Conservation (phyloP, 306 rosid genomes). For the Begonia loranthoides region DNA sequence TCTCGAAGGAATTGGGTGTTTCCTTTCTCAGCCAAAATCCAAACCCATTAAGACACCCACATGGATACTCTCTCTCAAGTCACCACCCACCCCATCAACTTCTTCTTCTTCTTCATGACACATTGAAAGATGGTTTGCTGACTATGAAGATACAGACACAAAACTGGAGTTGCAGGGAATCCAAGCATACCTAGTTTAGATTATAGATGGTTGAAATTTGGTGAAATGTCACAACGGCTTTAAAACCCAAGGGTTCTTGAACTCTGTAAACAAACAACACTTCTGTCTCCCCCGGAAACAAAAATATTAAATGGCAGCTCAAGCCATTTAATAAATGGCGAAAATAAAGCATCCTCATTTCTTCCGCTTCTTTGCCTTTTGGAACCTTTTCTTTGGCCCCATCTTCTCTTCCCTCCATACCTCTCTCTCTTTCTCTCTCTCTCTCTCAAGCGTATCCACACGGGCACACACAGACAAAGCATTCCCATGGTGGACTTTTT, state of each 20-base stretch:
- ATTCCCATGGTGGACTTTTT: background rate
- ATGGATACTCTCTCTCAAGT: conserved; percentile 1
- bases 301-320: conserved; percentile 7
- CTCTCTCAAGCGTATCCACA: background rate
- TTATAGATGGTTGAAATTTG: conserved; percentile 1
- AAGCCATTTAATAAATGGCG: no score
- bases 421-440: conserved; percentile 11
- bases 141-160: no score
- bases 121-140: no score
- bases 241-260: conserved; percentile 11
- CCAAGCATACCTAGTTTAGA: conserved; percentile 15
- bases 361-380: conserved; percentile 53
- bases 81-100: conserved; percentile 11
- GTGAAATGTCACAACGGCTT: conserved; percentile 35
- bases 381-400: conserved; percentile 73
- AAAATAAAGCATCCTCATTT: conserved; percentile 53
- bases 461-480: no score
- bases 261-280: conserved; percentile 19
- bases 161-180: background rate
- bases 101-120: conserved; percentile 3
- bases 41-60: conserved; percentile 35
- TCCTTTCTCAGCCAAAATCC: conserved; percentile 44
- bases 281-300: conserved; percentile 12
- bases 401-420: conserved; percentile 50
- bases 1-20: conserved; percentile 27